A percentile compares a stretch with the other conserved stretches of the same genome.
phyloP scores from a whole-genome alignment of 1,284 basidiomycete genomes.

The Trametes versicolor region DNA sequence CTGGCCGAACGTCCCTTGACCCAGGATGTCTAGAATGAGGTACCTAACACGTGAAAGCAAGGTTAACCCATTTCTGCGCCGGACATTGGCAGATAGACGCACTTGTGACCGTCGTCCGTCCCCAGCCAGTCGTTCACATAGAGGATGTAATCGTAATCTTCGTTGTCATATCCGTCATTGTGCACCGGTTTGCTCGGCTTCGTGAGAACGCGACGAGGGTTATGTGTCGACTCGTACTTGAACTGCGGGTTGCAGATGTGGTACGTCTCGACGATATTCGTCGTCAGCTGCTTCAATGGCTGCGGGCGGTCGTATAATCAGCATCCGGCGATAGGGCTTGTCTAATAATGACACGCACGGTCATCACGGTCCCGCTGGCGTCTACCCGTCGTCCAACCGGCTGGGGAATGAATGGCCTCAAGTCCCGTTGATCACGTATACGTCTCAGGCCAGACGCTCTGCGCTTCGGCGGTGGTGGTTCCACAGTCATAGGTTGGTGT shows the following conservation, averaged over 20 bases:
- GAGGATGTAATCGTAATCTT: constrained; percentile 97
- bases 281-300: constrained; percentile 91
- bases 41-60: constrained; percentile 67
- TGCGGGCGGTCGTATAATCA: constrained; percentile 44
- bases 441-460: constrained; percentile 76
- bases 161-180: constrained; percentile 96
- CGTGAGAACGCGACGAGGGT: constrained; percentile 93
- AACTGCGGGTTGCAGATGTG: constrained; percentile 93
- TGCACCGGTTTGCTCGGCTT: constrained; percentile 94
- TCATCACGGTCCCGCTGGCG: constrained; percentile 68
- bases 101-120: constrained; percentile 92
- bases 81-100: constrained; percentile 46
- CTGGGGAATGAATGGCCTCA: constrained; percentile 71
- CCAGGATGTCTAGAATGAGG: constrained; percentile 96
- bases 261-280: constrained; percentile 88
- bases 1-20: constrained; percentile 98
- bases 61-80: constrained; percentile 1
- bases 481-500: constrained; percentile 71
- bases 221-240: constrained; percentile 92
- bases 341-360: constrained; percentile 53
- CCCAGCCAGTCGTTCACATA: constrained; percentile 98
- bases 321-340: constrained; percentile 27
- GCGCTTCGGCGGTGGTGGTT: constrained; percentile 72
- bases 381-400: constrained; percentile 73
- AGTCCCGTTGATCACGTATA: constrained; percentile 74